phyloP scores from a whole-genome alignment of 805 yeast genomes.

The Nematodospora valgi region DNA sequence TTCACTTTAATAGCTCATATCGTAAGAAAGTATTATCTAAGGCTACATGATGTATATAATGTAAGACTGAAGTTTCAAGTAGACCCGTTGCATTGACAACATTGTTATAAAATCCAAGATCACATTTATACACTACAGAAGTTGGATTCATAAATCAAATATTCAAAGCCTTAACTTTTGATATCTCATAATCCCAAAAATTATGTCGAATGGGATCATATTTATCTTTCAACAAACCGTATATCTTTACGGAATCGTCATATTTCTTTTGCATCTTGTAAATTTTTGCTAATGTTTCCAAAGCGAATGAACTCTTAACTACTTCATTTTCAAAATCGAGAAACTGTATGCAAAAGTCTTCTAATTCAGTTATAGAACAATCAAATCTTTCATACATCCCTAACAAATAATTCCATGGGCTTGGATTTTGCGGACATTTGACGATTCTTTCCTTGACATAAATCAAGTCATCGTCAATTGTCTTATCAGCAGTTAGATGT shows the following conservation, averaged over 20 bases:
- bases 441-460: constrained; percentile 49
- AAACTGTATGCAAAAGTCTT: constrained; percentile 44
- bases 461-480: constrained; percentile 47
- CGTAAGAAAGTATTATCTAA: too few species aligned
- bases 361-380: constrained; percentile 33
- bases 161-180: constrained; percentile 5
- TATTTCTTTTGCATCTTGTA: constrained; percentile 27
- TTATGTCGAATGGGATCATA: constrained; percentile 62
- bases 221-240: constrained; percentile 46
- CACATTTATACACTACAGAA: too few species aligned
- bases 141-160: too few species aligned
- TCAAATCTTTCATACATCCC: constrained; percentile 46
- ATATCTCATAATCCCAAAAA: constrained; percentile 55
- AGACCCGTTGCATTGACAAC: too few species aligned
- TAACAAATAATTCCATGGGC: constrained; percentile 78
- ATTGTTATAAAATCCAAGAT: too few species aligned
- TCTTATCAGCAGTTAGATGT: constrained; percentile 12
- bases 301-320: constrained; percentile 55
- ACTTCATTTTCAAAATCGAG: constrained; percentile 17
- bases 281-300: constrained; percentile 58
- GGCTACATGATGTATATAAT: too few species aligned
- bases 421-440: constrained; percentile 73
- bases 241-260: constrained; percentile 41
- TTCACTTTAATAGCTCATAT: too few species aligned
- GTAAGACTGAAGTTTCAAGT: too few species aligned